Evolutionary conservation across 805 yeast genomes (phyloP), one percentile per base, ranked within the genome.

Genomic region (Limtongia smithiae): DNA sequence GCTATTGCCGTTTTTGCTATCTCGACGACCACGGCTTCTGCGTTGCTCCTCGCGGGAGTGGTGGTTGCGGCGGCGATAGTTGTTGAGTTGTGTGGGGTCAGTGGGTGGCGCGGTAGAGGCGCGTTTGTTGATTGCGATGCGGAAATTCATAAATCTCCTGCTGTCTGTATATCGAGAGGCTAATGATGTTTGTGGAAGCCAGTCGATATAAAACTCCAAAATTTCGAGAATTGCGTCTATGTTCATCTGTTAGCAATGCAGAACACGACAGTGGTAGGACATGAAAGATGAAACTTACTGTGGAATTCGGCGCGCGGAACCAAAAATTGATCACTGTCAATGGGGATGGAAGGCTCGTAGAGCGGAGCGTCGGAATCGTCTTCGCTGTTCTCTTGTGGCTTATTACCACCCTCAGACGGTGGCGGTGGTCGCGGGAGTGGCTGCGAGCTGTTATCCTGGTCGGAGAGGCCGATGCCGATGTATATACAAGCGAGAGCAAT

Each of bases 401-500:
- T 25, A 6, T 25, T 9, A 6, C 28, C 9, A 6, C 9, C 28
- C 28, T 25, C 9, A 6, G 6, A 6, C 9, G 28, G 9, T 7
- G 28, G 9, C 28, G 6, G 9, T n/a, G 18, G 18, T 14, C n/a
- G 37, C n/a, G n/a, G n/a, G n/a, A n/a, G n/a, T n/a, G n/a, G n/a
- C n/a, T n/a, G n/a, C n/a, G n/a, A n/a, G n/a, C n/a, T n/a, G n/a
- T n/a, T n/a, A n/a, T 41, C 44, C 39, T 42, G 48, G 57, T 41
- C 58, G 41, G 72, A 65, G 37, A 81, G 58, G 52, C 74, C 76
- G 35, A 71, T 67, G 2, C 88, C 77, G 14, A 84, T 70, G 38
- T 75, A 77, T 36, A 85, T 63, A 15, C 77, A 74, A 2, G 83
- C 82, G 38, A 84, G 60, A 0, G 93, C 85, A 35, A 82, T 78